Evolutionary conservation across 352 stramenopile genomes (phyloP).

Genomic region (Globisporangium okanoganense): DNA sequence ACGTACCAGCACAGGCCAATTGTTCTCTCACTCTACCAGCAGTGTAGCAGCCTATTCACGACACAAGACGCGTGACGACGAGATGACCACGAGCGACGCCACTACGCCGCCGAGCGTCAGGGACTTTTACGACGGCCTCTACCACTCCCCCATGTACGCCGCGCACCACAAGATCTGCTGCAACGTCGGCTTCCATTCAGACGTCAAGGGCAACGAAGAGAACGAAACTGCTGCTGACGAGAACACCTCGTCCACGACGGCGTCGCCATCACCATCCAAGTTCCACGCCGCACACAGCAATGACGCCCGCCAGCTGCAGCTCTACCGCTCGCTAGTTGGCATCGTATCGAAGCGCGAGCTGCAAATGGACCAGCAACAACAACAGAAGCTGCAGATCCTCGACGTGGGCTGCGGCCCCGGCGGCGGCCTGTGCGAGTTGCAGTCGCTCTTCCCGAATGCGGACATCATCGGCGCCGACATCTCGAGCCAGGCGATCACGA

Average conservation of each 20-base stretch:
- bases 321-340: constrained; percentile 55
- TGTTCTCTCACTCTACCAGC: background rate
- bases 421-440: constrained; percentile 57
- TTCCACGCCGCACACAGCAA: constrained; percentile 28
- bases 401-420: constrained; percentile 65
- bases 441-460: constrained; percentile 49
- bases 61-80: background rate
- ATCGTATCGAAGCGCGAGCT: constrained; percentile 29
- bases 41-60: background rate
- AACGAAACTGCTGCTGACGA: background rate
- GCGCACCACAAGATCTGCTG: constrained; percentile 63
- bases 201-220: constrained; percentile 1
- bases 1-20: background rate
- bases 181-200: constrained; percentile 59
- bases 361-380: background rate
- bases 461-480: constrained; percentile 52
- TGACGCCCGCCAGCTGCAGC: constrained; percentile 46
- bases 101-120: constrained; percentile 31
- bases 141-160: constrained; percentile 62
- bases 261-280: constrained; percentile 12
- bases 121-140: constrained; percentile 77
- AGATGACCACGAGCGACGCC: constrained; percentile 1
- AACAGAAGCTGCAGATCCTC: constrained; percentile 37
- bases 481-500: constrained; percentile 59
- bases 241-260: background rate